These are phyloP conservation scores for Penicillium sp. DNA, from an alignment of 2,329 filamentous ascomycete genomes.

Conservation along the genomic window DNA sequence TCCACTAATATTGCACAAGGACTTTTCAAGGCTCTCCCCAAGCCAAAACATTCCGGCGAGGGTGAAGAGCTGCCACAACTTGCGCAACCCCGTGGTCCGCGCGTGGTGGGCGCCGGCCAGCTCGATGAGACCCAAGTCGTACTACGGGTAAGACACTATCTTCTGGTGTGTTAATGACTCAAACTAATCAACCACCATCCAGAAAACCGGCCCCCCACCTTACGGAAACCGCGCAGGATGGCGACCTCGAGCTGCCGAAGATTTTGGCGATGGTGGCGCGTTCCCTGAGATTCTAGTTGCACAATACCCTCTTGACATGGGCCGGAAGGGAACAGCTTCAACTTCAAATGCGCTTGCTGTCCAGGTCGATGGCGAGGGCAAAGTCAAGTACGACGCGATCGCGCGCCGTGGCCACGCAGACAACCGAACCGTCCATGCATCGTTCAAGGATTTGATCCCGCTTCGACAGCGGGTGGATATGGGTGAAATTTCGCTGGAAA, in stretches of 20 bases:
- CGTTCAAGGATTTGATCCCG: conserved; percentile 95
- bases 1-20: conserved; percentile 66
- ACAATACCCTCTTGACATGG: conserved; percentile 96
- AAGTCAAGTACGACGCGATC: conserved; percentile 95
- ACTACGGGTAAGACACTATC: conserved; percentile 60
- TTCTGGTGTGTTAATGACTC: conserved; percentile 1
- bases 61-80: conserved; percentile 76
- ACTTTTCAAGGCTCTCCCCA: conserved; percentile 78
- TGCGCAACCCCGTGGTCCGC: conserved; percentile 74
- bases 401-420: conserved; percentile 85
- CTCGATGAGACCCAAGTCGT: conserved; percentile 86
- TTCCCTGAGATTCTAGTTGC: conserved; percentile 93
- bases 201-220: conserved; percentile 79
- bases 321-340: conserved; percentile 68
- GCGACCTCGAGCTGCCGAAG: conserved; percentile 84
- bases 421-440: conserved; percentile 83
- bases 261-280: conserved; percentile 94
- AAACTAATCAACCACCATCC: conserved; percentile 17
- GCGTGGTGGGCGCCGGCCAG: conserved; percentile 77
- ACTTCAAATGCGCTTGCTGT: conserved; percentile 87
- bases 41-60: conserved; percentile 87
- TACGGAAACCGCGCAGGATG: conserved; percentile 88
- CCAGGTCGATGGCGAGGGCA: conserved; percentile 86
- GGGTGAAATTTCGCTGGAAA: conserved; percentile 83
- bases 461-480: conserved; percentile 89